Conservation (phyloP, 106 monocot genomes). For the Acorus calamus region DNA sequence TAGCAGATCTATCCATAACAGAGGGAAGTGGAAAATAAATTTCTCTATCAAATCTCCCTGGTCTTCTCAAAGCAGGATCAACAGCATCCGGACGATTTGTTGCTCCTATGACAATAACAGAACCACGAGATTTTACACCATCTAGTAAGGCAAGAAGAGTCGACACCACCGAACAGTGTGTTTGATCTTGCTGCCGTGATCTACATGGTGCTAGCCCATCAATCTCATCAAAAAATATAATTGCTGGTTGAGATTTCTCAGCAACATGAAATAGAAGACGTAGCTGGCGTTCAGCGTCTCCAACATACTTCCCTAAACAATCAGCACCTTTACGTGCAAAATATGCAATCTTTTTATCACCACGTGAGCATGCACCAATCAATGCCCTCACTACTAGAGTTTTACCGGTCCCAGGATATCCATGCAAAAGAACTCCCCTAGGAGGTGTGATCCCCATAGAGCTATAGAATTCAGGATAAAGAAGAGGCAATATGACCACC, state of each 20-base stretch:
- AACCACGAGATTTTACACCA: conserved; percentile 89
- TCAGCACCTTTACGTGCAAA: conserved; percentile 98
- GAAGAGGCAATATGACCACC: conserved; percentile 79
- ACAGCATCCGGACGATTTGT: conserved; percentile 92
- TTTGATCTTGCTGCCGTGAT: conserved; percentile 80
- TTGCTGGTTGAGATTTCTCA: conserved; percentile 85
- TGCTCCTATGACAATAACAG: conserved; percentile 94
- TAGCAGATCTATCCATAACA: conserved; percentile 70
- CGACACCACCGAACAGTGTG: conserved; percentile 92
- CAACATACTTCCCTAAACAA: conserved; percentile 96
- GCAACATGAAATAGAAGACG: conserved; percentile 95
- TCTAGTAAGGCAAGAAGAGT: conserved; percentile 89
- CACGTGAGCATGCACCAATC: conserved; percentile 84
- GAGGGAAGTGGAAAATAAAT: conserved; percentile 90
- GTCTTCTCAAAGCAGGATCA: conserved; percentile 88
- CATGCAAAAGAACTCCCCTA: conserved; percentile 90
- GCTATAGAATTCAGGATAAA: conserved; percentile 81
- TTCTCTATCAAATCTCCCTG: conserved; percentile 93
- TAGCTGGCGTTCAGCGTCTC: conserved; percentile 90
- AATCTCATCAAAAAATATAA: conserved; percentile 98
- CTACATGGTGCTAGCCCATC: conserved; percentile 86
- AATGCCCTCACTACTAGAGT: conserved; percentile 77
- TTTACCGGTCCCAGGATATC: conserved; percentile 94
- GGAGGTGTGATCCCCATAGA: conserved; percentile 73
- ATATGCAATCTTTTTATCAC: conserved; percentile 72